These are phyloP conservation scores for Calonectria pteridis DNA, from an alignment of 2,329 filamentous ascomycete species.

Conservation along the genomic window DNA sequence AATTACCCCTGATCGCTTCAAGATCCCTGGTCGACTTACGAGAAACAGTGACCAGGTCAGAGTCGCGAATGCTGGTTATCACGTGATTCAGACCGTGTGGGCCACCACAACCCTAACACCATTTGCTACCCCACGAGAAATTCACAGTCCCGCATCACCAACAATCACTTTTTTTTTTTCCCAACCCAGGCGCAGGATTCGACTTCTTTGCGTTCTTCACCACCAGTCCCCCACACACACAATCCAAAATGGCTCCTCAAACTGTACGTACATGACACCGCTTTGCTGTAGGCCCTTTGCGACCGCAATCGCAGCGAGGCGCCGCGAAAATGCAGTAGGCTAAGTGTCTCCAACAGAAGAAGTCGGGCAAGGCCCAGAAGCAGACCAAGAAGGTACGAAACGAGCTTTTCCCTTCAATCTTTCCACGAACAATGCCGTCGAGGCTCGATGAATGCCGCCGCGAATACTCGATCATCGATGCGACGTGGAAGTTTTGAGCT, in stretches of 20 bases:
- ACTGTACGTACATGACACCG: slow-evolving; percentile 87
- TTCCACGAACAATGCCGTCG: slow-evolving; percentile 7
- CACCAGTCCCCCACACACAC: slow-evolving; percentile 42
- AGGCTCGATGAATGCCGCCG: slow-evolving; percentile 8
- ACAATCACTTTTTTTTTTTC: slow-evolving; percentile 27
- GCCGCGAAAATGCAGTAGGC: slow-evolving; percentile 85
- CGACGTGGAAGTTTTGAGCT: neutral
- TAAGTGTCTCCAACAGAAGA: slow-evolving; percentile 79
- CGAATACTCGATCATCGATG: slow-evolving; percentile 2
- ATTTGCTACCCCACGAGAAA: slow-evolving; percentile 45
- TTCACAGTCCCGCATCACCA: slow-evolving; percentile 29
- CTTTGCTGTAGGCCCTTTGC: slow-evolving; percentile 88
- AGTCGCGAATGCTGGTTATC: neutral
- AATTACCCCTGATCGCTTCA: neutral
- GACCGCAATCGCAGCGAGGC: slow-evolving; percentile 20
- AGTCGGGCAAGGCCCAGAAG: slow-evolving; percentile 80
- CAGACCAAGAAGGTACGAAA: slow-evolving; percentile 83
- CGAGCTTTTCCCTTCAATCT: neutral
- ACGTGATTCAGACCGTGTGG: neutral
- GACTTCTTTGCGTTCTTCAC: slow-evolving; percentile 71
- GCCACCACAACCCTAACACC: slow-evolving; percentile 50
- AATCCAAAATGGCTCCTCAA: slow-evolving; percentile 82
- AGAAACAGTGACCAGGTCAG: neutral
- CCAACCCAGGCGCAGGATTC: slow-evolving; percentile 80
- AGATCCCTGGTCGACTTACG: neutral